Conservation (phyloP, 202 grass and related monocot genomes). For the Schoenoplectus tabernaemontani region DNA sequence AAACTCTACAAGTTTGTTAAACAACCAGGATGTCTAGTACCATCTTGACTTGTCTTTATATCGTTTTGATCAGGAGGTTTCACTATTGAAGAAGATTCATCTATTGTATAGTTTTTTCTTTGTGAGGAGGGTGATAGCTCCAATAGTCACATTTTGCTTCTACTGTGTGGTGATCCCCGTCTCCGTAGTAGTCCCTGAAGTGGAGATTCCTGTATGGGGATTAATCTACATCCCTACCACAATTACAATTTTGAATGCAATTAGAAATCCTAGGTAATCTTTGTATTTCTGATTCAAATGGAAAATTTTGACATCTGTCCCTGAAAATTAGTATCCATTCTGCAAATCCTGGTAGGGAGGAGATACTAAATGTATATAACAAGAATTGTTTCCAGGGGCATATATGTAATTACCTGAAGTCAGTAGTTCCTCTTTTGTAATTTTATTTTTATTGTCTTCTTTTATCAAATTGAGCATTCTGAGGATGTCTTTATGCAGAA, state of each 20-base stretch:
- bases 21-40: background rate
- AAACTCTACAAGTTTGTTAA: background rate
- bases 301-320: background rate
- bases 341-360: background rate
- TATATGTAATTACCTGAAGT: background rate
- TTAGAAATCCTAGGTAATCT: constrained; percentile 60
- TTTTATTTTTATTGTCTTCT: background rate
- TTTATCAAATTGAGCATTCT: background rate
- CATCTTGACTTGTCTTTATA: background rate
- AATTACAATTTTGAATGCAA: constrained; percentile 75
- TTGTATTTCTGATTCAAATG: constrained; percentile 1
- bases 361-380: background rate
- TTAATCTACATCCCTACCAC: constrained; percentile 64
- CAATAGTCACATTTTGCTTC: constrained; percentile 57
- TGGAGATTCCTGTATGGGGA: constrained; percentile 55
- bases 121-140: constrained; percentile 45
- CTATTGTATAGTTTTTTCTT: constrained; percentile 80
- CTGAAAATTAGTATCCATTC: background rate
- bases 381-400: background rate
- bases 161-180: constrained; percentile 67
- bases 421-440: background rate
- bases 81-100: constrained; percentile 61
- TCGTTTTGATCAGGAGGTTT: constrained; percentile 46
- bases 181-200: constrained; percentile 55
- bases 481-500: background rate